phyloP scores from a whole-genome alignment of 1,284 basidiomycete genomes.

The Albatrellus sp. region DNA sequence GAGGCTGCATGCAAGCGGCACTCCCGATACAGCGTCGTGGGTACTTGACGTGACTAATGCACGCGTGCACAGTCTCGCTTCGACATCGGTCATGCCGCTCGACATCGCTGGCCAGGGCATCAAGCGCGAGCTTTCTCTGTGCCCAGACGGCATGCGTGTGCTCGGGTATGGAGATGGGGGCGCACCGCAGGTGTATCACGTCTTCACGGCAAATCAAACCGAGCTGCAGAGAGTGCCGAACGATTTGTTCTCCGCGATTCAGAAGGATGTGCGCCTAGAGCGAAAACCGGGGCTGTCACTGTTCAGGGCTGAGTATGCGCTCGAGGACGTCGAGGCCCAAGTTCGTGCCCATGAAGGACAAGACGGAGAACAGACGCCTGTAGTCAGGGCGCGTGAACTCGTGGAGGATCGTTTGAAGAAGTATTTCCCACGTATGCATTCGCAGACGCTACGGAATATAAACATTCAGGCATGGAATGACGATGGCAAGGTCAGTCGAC shows the following conservation, averaged over 20 bases:
- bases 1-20: not conserved
- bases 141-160: not conserved
- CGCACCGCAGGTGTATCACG: constrained; percentile 15
- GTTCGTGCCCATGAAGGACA: not conserved
- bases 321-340: not conserved
- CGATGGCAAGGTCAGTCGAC: constrained; percentile 8
- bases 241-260: constrained; percentile 22
- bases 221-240: constrained; percentile 22
- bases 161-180: not conserved
- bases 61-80: not conserved
- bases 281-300: constrained; percentile 1
- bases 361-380: not conserved
- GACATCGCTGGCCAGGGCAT: not conserved
- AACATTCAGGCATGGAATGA: constrained; percentile 7
- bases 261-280: constrained; percentile 22
- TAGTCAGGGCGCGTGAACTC: not conserved
- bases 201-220: constrained; percentile 28
- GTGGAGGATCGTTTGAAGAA: not conserved
- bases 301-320: constrained; percentile 1
- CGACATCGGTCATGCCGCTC: not conserved
- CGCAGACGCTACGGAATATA: not conserved
- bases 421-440: not conserved
- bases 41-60: not conserved
- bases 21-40: not conserved
- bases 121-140: not conserved